phyloP scores from a whole-genome alignment of 1,284 basidiomycete species.

The Leccinum fallax region DNA sequence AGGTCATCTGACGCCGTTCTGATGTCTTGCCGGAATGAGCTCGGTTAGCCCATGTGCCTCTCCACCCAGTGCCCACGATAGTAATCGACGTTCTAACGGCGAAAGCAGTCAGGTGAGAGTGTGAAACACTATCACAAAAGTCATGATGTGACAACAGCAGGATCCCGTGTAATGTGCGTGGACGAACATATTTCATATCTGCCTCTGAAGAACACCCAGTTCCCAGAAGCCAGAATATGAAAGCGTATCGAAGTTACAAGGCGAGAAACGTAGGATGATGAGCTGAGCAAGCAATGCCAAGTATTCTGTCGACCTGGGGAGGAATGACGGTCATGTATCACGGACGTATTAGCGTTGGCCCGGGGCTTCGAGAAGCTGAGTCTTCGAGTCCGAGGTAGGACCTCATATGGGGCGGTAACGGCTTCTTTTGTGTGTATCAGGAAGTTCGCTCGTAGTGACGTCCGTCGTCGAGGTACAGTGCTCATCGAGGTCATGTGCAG shows the following conservation, averaged over 20 bases:
- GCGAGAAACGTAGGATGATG: not conserved
- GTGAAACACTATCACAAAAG: not conserved
- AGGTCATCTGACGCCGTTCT: constrained; percentile 1
- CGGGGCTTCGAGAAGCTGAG: not conserved
- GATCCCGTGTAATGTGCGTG: not conserved
- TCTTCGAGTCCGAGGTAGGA: not conserved
- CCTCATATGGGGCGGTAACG: not conserved
- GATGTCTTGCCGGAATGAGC: not conserved
- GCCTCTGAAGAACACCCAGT: not conserved
- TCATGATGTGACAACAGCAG: not conserved
- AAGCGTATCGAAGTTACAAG: not conserved
- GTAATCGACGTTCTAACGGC: not conserved
- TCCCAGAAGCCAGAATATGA: not conserved
- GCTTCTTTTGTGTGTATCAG: not conserved
- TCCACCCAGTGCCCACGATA: not conserved
- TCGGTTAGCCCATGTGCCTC: not conserved
- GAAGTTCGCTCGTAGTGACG: not conserved
- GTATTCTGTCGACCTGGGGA: not conserved
- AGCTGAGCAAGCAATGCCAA: not conserved
- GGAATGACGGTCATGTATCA: not conserved
- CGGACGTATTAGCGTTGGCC: not conserved
- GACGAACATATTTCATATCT: not conserved
- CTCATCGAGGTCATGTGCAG: not conserved
- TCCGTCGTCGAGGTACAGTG: not conserved
- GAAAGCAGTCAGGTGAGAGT: not conserved